Evolutionary conservation across 139 green algal species (phyloP).

Genomic region (Eudorina sp.): DNA sequence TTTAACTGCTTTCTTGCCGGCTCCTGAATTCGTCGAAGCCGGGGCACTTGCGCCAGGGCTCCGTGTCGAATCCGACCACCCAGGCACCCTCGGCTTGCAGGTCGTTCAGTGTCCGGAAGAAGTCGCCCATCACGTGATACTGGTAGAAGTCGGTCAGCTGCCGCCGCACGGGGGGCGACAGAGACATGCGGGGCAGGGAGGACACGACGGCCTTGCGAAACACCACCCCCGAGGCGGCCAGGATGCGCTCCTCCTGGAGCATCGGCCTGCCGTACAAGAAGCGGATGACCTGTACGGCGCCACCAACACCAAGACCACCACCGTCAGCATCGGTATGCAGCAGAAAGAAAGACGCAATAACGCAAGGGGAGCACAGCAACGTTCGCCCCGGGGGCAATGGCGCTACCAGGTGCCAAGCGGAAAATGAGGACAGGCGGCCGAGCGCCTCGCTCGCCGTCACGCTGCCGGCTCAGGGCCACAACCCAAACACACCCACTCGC

Average conservation of each 20-base stretch:
- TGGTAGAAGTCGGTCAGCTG: not conserved
- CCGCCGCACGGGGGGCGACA: not conserved
- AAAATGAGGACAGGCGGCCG: no score
- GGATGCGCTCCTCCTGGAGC: not conserved
- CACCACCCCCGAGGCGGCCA: not conserved
- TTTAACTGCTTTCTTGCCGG: no score
- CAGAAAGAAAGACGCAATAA: not conserved
- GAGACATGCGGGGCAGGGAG: not conserved
- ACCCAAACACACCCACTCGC: not conserved
- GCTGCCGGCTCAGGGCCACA: no score
- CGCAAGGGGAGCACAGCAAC: no score
- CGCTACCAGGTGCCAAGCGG: no score
- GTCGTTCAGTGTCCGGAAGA: not conserved
- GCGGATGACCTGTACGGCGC: not conserved
- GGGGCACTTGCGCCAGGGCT: not conserved
- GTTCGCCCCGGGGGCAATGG: no score
- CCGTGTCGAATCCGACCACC: not conserved
- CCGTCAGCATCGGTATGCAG: no score
- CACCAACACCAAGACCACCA: not conserved
- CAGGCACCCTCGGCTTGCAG: not conserved
- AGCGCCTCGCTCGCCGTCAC: no score
- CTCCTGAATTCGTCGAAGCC: not conserved
- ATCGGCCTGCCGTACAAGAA: slow-evolving; percentile 12
- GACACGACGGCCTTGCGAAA: not conserved
- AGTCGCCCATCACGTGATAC: not conserved